Conservation (phyloP, 768 basidiomycete genomes). For the Auriscalpium microsporum region DNA sequence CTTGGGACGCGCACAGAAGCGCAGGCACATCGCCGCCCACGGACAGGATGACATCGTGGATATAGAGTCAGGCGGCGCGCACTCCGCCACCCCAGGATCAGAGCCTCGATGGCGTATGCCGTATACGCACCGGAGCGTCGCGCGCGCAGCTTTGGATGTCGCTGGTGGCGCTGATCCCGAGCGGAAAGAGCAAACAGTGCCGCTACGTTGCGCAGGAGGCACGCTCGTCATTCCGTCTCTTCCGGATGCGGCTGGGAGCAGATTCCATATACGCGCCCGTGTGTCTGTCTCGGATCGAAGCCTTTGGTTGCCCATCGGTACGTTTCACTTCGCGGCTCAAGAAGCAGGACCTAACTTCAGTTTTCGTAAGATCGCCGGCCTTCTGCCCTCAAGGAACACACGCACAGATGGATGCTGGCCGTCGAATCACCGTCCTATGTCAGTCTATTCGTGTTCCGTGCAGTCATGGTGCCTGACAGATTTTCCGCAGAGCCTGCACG, state of each 20-base stretch:
- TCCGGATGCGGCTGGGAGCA: slow-evolving; percentile 20
- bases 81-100: not conserved
- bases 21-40: slow-evolving; percentile 32
- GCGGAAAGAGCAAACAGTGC: not conserved
- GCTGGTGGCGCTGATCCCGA: not conserved
- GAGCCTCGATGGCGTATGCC: slow-evolving; percentile 27
- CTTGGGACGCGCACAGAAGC: slow-evolving; percentile 35
- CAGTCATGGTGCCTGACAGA: not conserved
- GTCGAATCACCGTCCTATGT: slow-evolving; percentile 42
- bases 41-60: slow-evolving; percentile 28
- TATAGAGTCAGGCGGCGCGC: slow-evolving; percentile 18
- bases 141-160: slow-evolving; percentile 30
- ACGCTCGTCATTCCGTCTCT: not conserved
- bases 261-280: slow-evolving; percentile 41
- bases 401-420: slow-evolving; percentile 40
- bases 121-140: slow-evolving; percentile 33
- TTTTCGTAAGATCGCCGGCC: slow-evolving; percentile 25
- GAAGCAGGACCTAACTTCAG: not conserved
- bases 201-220: not conserved
- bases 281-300: slow-evolving; percentile 37
- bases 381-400: slow-evolving; percentile 18
- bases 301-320: slow-evolving; percentile 34
- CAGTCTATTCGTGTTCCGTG: slow-evolving; percentile 13
- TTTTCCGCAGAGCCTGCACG: slow-evolving; percentile 25
- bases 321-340: slow-evolving; percentile 1